A percentile compares a stretch with the other conserved stretches of the same genome.
Evolutionary conservation across 352 stramenopile species (phyloP).

Genomic region (Globisporangium parvum): DNA sequence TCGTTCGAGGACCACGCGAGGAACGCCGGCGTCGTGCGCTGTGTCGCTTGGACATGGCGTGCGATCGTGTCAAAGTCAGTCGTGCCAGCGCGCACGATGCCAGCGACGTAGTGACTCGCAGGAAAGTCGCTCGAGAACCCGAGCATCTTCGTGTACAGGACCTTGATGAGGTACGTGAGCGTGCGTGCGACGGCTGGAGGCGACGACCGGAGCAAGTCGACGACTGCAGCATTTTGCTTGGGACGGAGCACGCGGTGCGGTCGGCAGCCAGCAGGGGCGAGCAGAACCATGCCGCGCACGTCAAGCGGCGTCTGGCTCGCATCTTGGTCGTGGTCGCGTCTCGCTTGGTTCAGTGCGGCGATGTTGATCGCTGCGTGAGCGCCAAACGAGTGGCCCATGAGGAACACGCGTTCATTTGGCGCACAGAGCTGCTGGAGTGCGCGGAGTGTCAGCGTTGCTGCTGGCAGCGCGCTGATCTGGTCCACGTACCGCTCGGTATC

Average conservation of each 20-base stretch:
- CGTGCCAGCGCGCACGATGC: conserved; percentile 34
- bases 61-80: conserved; percentile 34
- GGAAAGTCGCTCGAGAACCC: conserved; percentile 20
- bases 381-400: conserved; percentile 50
- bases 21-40: conserved; percentile 23
- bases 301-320: conserved; percentile 2
- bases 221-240: conserved; percentile 22
- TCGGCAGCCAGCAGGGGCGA: conserved; percentile 34
- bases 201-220: conserved; percentile 19
- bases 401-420: conserved; percentile 24
- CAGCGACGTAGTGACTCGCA: conserved; percentile 28
- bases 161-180: conserved; percentile 20
- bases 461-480: conserved; percentile 23
- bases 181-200: conserved; percentile 16
- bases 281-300: conserved; percentile 31
- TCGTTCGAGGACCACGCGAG: conserved; percentile 42
- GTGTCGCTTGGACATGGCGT: conserved; percentile 20
- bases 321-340: not conserved
- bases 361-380: conserved; percentile 45
- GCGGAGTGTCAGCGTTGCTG: conserved; percentile 23
- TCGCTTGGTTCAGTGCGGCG: conserved; percentile 23
- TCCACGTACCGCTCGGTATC: conserved; percentile 23
- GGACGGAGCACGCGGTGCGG: conserved; percentile 35
- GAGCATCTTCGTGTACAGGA: conserved; percentile 32
- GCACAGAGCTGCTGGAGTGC: conserved; percentile 24